A percentile compares a stretch with the other conserved stretches of the same genome.
These are phyloP conservation scores for Rhodotorula diobovata DNA, from an alignment of 768 basidiomycete genomes.

Conservation along the genomic window DNA sequence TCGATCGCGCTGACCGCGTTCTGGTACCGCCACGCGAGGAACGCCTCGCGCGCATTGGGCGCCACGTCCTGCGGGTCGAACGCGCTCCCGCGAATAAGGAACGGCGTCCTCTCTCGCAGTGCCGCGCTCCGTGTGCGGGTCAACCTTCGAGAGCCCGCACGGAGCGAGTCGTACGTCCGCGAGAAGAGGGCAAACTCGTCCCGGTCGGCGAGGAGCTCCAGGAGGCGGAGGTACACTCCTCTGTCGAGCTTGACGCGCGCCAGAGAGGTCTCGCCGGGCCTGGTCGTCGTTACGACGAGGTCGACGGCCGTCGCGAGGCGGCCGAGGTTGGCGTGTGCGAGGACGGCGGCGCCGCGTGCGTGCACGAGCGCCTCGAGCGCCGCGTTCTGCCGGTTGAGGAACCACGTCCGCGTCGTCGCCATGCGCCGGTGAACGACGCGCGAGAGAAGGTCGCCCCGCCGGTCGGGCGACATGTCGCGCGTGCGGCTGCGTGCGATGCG, in stretches of 20 bases:
- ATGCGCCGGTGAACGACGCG: background rate
- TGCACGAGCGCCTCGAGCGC: background rate
- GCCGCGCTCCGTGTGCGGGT: background rate
- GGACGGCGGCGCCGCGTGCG: background rate
- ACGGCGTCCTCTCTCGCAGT: constrained; percentile 5
- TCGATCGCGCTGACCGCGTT: constrained; percentile 11
- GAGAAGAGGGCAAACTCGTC: constrained; percentile 19
- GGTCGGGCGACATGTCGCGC: background rate
- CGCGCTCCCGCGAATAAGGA: background rate
- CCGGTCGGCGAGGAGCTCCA: background rate
- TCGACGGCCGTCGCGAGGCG: constrained; percentile 2
- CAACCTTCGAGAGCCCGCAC: background rate
- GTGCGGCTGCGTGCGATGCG: background rate
- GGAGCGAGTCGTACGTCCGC: background rate
- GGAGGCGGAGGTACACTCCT: background rate
- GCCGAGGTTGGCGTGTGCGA: background rate
- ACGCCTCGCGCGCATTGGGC: constrained; percentile 19
- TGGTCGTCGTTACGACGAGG: background rate
- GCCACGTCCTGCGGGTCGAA: background rate
- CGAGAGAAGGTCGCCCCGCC: too few species aligned
- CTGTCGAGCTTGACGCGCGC: background rate
- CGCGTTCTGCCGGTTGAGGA: background rate
- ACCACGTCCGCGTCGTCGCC: constrained; percentile 1
- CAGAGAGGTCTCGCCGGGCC: background rate
- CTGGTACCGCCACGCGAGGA: constrained; percentile 17